Percentiles rank a stretch among this genome's conserved stretches.
These are phyloP conservation scores for Boletus subparvulus DNA, from an alignment of 768 basidiomycete species.

Conservation along the genomic window DNA sequence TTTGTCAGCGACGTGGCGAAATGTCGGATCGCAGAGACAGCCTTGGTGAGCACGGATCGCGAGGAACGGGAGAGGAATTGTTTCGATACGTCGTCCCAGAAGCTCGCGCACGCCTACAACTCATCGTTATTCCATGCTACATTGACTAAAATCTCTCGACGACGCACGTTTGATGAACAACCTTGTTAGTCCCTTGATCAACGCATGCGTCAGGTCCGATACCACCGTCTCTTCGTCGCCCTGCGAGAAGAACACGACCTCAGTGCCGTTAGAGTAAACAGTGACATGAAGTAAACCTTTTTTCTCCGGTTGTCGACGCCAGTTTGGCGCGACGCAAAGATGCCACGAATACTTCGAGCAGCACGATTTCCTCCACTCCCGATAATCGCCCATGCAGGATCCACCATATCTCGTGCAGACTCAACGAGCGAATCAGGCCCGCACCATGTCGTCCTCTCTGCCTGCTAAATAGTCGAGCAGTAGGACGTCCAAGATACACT, in stretches of 20 bases:
- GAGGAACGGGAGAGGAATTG: slow-evolving; percentile 90
- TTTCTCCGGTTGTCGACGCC: slow-evolving; percentile 53
- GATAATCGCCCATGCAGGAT: slow-evolving; percentile 80
- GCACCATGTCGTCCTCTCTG: slow-evolving; percentile 41
- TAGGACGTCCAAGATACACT: slow-evolving; percentile 74
- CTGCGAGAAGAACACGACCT: slow-evolving; percentile 34
- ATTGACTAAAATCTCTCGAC: neutral
- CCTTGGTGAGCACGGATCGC: slow-evolving; percentile 41
- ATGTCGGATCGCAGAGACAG: slow-evolving; percentile 67
- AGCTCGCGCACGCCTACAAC: slow-evolving; percentile 70
- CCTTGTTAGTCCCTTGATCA: slow-evolving; percentile 73
- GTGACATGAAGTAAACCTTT: slow-evolving; percentile 54
- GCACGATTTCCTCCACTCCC: slow-evolving; percentile 81
- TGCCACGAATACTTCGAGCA: slow-evolving; percentile 75
- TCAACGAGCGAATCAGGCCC: slow-evolving; percentile 25
- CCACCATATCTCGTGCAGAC: slow-evolving; percentile 42
- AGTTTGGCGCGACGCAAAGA: slow-evolving; percentile 56
- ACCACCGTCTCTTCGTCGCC: slow-evolving; percentile 71
- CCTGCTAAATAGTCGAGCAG: slow-evolving; percentile 86
- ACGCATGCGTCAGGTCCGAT: slow-evolving; percentile 76
- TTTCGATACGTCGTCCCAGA: slow-evolving; percentile 94
- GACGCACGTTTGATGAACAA: slow-evolving; percentile 54
- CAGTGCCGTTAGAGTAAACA: neutral
- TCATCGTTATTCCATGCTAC: neutral
- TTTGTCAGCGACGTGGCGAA: slow-evolving; percentile 79